Conservation (phyloP, 345 rosid species). For the Populus nigra region DNA sequence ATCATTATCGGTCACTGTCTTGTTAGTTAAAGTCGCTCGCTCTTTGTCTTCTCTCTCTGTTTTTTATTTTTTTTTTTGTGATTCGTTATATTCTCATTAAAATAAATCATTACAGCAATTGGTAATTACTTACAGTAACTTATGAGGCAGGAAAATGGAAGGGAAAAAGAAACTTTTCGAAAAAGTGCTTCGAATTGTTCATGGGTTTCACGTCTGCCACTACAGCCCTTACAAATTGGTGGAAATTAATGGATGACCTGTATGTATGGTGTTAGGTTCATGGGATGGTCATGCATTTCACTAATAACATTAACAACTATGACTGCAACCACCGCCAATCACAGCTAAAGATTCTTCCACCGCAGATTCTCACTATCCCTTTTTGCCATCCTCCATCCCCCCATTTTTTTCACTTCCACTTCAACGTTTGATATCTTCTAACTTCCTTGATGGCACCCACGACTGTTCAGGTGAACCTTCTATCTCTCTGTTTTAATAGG, state of each 20-base stretch:
- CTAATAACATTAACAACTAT: slow-evolving; percentile 10
- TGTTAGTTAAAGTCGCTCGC: no score
- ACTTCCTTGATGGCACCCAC: slow-evolving; percentile 47
- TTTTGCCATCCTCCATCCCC: background rate
- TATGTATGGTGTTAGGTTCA: slow-evolving; percentile 24
- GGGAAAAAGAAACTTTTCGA: no score
- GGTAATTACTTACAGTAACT: no score
- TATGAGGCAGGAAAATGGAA: no score
- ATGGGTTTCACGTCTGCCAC: slow-evolving; percentile 58
- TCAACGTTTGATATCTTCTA: background rate
- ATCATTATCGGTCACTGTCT: no score
- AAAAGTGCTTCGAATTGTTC: slow-evolving; percentile 29
- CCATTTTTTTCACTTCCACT: background rate
- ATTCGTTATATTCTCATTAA: no score
- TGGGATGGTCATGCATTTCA: slow-evolving; percentile 40
- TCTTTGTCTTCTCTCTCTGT: no score
- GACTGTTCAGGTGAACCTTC: slow-evolving; percentile 19
- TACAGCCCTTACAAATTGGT: slow-evolving; percentile 13
- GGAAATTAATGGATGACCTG: slow-evolving; percentile 7
- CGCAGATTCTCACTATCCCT: slow-evolving; percentile 15
- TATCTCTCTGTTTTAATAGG: slow-evolving; percentile 4
- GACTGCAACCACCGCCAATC: slow-evolving; percentile 23
- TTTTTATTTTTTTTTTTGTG: no score
- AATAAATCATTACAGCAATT: no score
- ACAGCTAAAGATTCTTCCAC: slow-evolving; percentile 24